Evolutionary conservation across 495 filamentous ascomycete species (phyloP).

Genomic region (Lindgomyces ingoldianus): DNA sequence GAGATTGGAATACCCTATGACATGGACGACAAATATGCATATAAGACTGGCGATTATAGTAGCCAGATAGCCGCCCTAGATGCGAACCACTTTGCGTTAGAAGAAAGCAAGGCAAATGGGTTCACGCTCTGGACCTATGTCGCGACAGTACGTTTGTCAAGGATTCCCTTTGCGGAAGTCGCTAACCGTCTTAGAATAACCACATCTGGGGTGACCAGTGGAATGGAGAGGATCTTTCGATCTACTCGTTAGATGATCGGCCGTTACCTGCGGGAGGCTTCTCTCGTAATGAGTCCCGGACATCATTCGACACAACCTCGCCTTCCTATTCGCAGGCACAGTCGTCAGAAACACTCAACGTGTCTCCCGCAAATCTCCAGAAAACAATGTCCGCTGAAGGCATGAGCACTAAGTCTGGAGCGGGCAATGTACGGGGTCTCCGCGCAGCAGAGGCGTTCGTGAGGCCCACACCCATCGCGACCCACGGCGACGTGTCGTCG

Average conservation of each 20-base stretch:
- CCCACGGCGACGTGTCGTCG: constrained; percentile 64
- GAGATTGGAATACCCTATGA: constrained; percentile 99
- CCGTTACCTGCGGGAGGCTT: constrained; percentile 58
- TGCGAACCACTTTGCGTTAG: constrained; percentile 91
- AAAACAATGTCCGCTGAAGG: constrained; percentile 58
- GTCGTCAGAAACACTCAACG: constrained; percentile 47
- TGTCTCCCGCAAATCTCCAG: constrained; percentile 71
- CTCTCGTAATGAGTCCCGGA: constrained; percentile 39
- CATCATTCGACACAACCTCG: constrained; percentile 54
- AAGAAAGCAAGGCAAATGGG: constrained; percentile 76
- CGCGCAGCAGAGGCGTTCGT: constrained; percentile 91
- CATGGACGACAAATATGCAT: constrained; percentile 95
- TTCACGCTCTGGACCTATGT: constrained; percentile 90
- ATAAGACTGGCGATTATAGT: constrained; percentile 93
- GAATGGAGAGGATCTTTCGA: constrained; percentile 97
- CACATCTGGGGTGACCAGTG: constrained; percentile 91
- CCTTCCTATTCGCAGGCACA: constrained; percentile 62
- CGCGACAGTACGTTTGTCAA: constrained; percentile 56
- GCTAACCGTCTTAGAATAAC: constrained; percentile 55
- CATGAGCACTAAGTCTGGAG: constrained; percentile 45
- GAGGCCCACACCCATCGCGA: constrained; percentile 77
- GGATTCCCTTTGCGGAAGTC: constrained; percentile 39
- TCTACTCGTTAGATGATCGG: constrained; percentile 79
- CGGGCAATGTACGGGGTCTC: constrained; percentile 54
- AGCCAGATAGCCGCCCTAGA: constrained; percentile 94